Base-by-base conservation (phyloP, 2,329 filamentous ascomycete genomes). In the Calonectria henricotiae region DNA sequence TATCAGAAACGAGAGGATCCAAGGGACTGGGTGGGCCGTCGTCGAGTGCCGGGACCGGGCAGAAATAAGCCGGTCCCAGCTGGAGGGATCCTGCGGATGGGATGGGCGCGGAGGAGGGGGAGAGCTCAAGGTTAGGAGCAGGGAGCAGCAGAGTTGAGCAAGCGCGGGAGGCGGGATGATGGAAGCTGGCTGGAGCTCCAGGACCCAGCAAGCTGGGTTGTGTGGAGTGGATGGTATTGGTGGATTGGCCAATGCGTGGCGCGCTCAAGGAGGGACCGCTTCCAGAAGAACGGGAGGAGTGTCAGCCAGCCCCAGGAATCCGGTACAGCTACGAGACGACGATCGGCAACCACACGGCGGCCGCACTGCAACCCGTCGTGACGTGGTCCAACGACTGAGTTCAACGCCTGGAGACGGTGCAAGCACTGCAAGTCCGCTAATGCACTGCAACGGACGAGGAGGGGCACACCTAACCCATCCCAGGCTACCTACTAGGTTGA, bases 271-370 rank as follows among this genome's bases (percentile, higher is more conserved):
- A 75, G 66, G 69, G 65, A 68, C 70, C 66, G 65, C 68, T 78
- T 76, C 76, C 74, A 78, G 76, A 76, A 74, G 73, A 69, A 70
- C 69, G 75, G 76, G 69, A 77, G 69, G 76, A 74, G 74, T 72
- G 72, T 62, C 46, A 63, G 58, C 46, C 69, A 72, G 62, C 71
- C 68, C 69, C 73, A 77, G 72, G 71, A 70, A 65, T 68, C 64
- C 44, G 67, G 70, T 75, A 55, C 64, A 71, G 74, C 61, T 65
- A 64, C 63, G 69, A 65, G 68, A 55, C 64, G 55, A 73, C 67
- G 58, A 73, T 68, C 74, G 65, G 55, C 65, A 69, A 67, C 55
- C 62, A 69, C 73, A 75, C 73, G 49, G 71, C 71, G 66, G 62
- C 73, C 67, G 54, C 67, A 43, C 70, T 77, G 75, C 70, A 71